Evolutionary conservation across 352 stramenopile species (phyloP), one percentile per base, ranked within the genome.

Genomic region (Globisporangium parvum): DNA sequence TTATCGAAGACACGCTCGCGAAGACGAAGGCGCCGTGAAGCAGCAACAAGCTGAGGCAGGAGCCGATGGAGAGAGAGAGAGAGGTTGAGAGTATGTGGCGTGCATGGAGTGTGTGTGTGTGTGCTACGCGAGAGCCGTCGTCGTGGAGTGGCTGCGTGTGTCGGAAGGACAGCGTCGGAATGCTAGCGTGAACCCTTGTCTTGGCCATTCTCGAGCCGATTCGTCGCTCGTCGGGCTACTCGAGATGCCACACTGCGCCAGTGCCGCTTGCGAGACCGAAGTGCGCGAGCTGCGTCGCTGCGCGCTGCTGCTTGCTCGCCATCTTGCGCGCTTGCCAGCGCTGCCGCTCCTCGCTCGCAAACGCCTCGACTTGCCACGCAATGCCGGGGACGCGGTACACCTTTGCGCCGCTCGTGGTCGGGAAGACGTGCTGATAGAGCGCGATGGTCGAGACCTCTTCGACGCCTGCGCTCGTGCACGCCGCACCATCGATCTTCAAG

Each of bases 301-400:
- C 77, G 41, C 95, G 77, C 24, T 87, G 65, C 23, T 87, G 50
- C 68, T 98, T 98, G 71, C 88, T 98, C 37, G 80, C 70, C 95
- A 98, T 98, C 68, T 98, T 98, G 41, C 75, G 76, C 48, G 96
- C 78, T 54, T 98, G 95, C 95, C 94, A 98, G 47, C 74, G 69
- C 50, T 73, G 78, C 28, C 95, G 80, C 51, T 88, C 72, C 11
- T 84, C 49, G 53, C 86, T 78, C 20, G 77, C 48, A 21, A 91
- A 73, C 35, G 60, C 55, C 3, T 81, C 66, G 55, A 96, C 80
- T 60, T 96, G 65, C 90, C 92, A 98, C 57, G 71, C 63, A 6
- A 96, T 74, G 6, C 80, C 73, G 0, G 76, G 68, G 26, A 98
- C 69, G 37, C 71, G 60, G 4, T 98, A 56, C 24, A 98, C 65